Evolutionary conservation across 352 stramenopile species (phyloP).

Genomic region (Pythium folliculosum): DNA sequence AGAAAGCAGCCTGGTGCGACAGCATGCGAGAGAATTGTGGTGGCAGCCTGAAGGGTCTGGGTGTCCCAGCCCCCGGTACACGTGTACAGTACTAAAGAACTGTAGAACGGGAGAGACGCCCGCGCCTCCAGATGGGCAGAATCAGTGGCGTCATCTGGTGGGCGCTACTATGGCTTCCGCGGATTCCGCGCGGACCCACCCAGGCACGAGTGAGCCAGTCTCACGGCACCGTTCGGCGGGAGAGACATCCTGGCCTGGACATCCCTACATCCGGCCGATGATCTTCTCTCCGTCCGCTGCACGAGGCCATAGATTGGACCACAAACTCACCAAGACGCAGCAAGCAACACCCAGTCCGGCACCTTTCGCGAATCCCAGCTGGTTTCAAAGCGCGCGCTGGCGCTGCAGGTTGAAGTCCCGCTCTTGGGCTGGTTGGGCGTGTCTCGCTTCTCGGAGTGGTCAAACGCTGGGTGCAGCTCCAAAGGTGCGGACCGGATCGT

Average conservation of each 20-base stretch:
- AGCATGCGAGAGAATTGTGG: slow-evolving; percentile 3
- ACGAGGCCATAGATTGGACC: neutral
- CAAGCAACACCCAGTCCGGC: neutral
- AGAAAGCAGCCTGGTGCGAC: slow-evolving; percentile 2
- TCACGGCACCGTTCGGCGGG: neutral
- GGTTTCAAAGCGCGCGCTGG: neutral
- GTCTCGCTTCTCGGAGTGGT: neutral
- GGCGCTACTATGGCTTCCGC: slow-evolving; percentile 7
- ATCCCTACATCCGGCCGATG: neutral
- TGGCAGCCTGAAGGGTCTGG: neutral
- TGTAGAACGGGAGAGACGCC: slow-evolving; percentile 1
- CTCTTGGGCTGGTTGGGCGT: slow-evolving; percentile 1
- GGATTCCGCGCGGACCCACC: neutral
- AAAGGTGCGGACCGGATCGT: neutral
- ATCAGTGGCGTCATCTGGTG: slow-evolving; percentile 11
- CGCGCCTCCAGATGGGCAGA: too few relatives aligned
- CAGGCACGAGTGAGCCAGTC: slow-evolving; percentile 2
- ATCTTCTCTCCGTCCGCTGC: neutral
- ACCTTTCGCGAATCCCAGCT: slow-evolving; percentile 5
- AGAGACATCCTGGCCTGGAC: neutral
- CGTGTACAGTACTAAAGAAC: neutral
- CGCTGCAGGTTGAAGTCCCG: slow-evolving; percentile 15
- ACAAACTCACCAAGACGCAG: slow-evolving; percentile 18
- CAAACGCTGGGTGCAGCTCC: neutral
- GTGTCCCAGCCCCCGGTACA: neutral